Conservation (phyloP, 805 yeast species). For the Grigorovia yakushimaensis region DNA sequence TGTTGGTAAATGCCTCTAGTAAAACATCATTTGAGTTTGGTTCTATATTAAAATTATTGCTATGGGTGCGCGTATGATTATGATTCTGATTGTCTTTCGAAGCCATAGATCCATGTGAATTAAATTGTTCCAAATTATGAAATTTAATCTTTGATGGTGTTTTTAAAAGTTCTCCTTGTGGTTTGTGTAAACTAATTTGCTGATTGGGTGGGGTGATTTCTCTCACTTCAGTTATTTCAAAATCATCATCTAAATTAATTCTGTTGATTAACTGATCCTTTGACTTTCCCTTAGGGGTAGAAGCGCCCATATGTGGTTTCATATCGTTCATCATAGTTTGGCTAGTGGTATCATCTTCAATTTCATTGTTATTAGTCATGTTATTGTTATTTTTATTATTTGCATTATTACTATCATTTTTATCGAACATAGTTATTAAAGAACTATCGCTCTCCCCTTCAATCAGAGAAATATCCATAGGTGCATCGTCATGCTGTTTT, state of each 20-base stretch:
- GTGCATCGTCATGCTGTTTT: not conserved
- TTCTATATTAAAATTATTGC: constrained; percentile 1
- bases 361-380: not conserved
- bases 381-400: not conserved
- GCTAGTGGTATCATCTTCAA: not conserved
- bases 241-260: constrained; percentile 23
- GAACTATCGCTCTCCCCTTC: constrained; percentile 15
- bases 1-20: constrained; percentile 32
- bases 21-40: constrained; percentile 29
- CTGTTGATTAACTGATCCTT: constrained; percentile 3
- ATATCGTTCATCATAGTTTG: not conserved
- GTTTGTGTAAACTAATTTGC: not conserved
- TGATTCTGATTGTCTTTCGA: not conserved
- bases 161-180: not conserved
- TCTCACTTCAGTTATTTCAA: constrained; percentile 35
- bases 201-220: constrained; percentile 10
- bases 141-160: not conserved
- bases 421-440: not conserved
- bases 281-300: constrained; percentile 8
- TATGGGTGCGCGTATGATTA: not conserved
- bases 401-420: not conserved
- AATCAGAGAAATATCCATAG: constrained; percentile 1
- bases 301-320: not conserved
- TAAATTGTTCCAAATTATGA: not conserved
- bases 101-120: not conserved